Evolutionary conservation across 1,139 yeast genomes (phyloP).

Genomic region (Yamadazyma membranifaciens): DNA sequence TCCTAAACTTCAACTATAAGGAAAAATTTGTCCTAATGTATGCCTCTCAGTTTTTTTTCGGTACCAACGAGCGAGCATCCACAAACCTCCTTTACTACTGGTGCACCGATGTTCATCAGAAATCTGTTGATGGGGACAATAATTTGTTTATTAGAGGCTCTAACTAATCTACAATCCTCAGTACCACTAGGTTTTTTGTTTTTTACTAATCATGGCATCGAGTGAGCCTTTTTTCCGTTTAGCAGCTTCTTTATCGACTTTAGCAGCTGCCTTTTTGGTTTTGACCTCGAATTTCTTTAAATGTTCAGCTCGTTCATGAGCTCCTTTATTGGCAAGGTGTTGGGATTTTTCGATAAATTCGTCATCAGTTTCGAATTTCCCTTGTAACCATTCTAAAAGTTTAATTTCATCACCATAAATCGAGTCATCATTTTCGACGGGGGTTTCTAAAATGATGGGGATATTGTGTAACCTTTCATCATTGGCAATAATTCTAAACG

Average conservation of each 20-base stretch:
- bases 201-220: slow-evolving; percentile 20
- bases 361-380: slow-evolving; percentile 48
- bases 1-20: too few species aligned
- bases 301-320: slow-evolving; percentile 54
- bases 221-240: slow-evolving; percentile 22
- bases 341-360: slow-evolving; percentile 51
- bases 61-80: not conserved
- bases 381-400: slow-evolving; percentile 67
- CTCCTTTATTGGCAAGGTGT: slow-evolving; percentile 55
- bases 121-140: too few species aligned
- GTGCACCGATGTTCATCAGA: slow-evolving; percentile 3
- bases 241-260: slow-evolving; percentile 6
- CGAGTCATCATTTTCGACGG: slow-evolving; percentile 61
- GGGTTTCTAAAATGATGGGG: slow-evolving; percentile 91
- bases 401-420: slow-evolving; percentile 83
- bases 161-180: too few species aligned
- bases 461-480: slow-evolving; percentile 56
- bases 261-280: slow-evolving; percentile 14
- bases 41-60: not conserved
- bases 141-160: too few species aligned
- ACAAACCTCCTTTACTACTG: not conserved
- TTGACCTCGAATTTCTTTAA: slow-evolving; percentile 41
- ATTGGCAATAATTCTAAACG: slow-evolving; percentile 76
- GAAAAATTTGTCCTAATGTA: too few species aligned
- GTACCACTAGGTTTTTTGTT: slow-evolving; percentile 7